Base-by-base conservation (phyloP, 1,139 yeast genomes). In the Yamadazyma triangularis region DNA sequence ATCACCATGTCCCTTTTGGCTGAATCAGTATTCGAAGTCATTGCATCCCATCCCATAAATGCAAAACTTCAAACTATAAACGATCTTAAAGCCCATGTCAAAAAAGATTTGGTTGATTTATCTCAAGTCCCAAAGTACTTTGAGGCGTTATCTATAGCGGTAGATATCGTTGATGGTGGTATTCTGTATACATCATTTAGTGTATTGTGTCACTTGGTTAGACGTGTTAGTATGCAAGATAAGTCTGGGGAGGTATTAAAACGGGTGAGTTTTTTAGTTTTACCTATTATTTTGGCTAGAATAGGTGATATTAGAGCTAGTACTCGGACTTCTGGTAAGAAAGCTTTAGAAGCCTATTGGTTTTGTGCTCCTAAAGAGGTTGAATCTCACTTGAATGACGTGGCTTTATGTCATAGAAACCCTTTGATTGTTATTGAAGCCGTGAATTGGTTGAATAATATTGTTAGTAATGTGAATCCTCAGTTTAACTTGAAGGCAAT, bases 181-280 rank as follows among this genome's bases (percentile, higher is more conserved):
- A 61, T 78, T 15, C 63, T 64, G 38, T 48, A 67, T 0, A 47
- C 64, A 24, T 71, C 83, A 2, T 84, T 85, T 50, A 77, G 86
- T 10, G 72, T 87, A 8, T 55, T 84, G 8, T 82, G 89, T 37
- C 91, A 87, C 49, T 58, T 87, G 28, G 74, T 85, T 18, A 85
- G 84, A 45, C 65, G 96, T 12, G 77, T 85, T 2, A 77, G 84
- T 31, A 76, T 80, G 54, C 96, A 86, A 57, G 80, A 83, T 41
- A 41, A 42, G 18, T 67, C 77, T 1, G 64, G 69, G 1, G 30
- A 40, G 10, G 61, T 71, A 2, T 62, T 88, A 27, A 64, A 63
- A 33, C 59, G 59, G 1, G 72, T 73, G 25, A 65, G 77, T 19
- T 64, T 58, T 28, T 56, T 64, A 15, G 73, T 78, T 3, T 56